These are phyloP conservation scores for Chlamydomonas asymmetrica DNA, from an alignment of 139 green algal species.

Conservation along the genomic window DNA sequence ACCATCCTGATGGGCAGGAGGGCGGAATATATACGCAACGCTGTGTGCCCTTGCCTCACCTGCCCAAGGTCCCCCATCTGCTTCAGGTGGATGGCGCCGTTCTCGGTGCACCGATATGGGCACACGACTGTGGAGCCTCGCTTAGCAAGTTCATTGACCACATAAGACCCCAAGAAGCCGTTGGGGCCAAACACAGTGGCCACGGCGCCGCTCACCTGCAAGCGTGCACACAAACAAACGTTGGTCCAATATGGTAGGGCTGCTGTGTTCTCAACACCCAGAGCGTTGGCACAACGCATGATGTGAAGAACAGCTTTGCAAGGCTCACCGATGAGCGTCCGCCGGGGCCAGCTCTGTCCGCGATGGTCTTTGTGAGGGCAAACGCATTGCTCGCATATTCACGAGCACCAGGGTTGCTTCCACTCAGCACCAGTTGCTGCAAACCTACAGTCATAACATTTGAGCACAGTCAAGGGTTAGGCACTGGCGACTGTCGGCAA, in stretches of 20 bases:
- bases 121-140: slow-evolving; percentile 81
- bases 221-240: no score
- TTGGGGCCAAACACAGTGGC: slow-evolving; percentile 93
- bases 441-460: no score
- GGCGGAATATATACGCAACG: no score
- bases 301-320: neutral
- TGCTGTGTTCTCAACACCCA: no score
- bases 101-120: slow-evolving; percentile 85
- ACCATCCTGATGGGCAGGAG: no score
- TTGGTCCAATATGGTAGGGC: no score
- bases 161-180: slow-evolving; percentile 94
- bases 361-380: neutral
- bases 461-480: no score
- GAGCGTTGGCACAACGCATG: no score
- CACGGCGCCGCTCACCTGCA: slow-evolving; percentile 78
- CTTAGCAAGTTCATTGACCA: slow-evolving; percentile 83
- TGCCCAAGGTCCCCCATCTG: slow-evolving; percentile 96
- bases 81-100: slow-evolving; percentile 85
- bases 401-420: neutral
- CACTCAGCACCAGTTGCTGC: neutral
- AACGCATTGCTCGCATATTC: no score
- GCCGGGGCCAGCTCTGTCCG: slow-evolving; percentile 47
- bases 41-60: slow-evolving; percentile 29
- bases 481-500: no score
- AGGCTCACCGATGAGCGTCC: slow-evolving; percentile 67